Evolutionary conservation across 2,329 filamentous ascomycete species (phyloP).

Genomic region (Apiospora kogelbergensis): DNA sequence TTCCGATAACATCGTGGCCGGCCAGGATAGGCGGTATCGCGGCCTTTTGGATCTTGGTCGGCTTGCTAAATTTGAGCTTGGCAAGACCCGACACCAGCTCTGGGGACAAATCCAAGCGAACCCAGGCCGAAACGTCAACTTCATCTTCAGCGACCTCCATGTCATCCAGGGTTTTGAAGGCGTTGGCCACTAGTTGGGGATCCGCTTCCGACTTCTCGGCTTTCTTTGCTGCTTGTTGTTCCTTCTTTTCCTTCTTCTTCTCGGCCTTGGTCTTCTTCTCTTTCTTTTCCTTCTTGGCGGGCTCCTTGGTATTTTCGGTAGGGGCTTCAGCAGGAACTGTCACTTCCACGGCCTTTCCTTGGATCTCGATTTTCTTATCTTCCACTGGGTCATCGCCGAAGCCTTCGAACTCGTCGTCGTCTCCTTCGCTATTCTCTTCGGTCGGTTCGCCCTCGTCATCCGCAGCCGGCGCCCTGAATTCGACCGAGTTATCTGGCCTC

Average conservation of each 20-base stretch:
- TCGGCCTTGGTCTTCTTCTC: slow-evolving; percentile 21
- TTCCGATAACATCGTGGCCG: slow-evolving; percentile 90
- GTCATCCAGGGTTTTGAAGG: slow-evolving; percentile 57
- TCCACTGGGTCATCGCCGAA: slow-evolving; percentile 54
- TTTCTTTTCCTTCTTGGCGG: slow-evolving; percentile 21
- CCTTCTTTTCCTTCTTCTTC: slow-evolving; percentile 27
- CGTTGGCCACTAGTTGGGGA: slow-evolving; percentile 43
- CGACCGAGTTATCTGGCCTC: slow-evolving; percentile 54
- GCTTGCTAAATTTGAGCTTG: slow-evolving; percentile 75
- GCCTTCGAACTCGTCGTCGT: slow-evolving; percentile 63
- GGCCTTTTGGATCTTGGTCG: slow-evolving; percentile 77
- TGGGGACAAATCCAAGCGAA: slow-evolving; percentile 69
- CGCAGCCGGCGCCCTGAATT: slow-evolving; percentile 47
- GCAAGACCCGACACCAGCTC: slow-evolving; percentile 72
- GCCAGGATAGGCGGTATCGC: slow-evolving; percentile 80
- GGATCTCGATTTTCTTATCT: slow-evolving; percentile 13
- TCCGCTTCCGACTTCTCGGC: slow-evolving; percentile 36
- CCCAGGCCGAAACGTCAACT: slow-evolving; percentile 78
- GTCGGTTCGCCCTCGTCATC: slow-evolving; percentile 20
- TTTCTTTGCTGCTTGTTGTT: slow-evolving; percentile 27
- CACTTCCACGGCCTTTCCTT: not conserved
- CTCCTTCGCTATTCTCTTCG: slow-evolving; percentile 30
- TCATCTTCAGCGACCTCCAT: slow-evolving; percentile 57
- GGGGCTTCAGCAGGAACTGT: slow-evolving; percentile 19
- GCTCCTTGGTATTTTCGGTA: slow-evolving; percentile 25